phyloP scores from a whole-genome alignment of 2,329 filamentous ascomycete genomes.

The Diplodia seriata region DNA sequence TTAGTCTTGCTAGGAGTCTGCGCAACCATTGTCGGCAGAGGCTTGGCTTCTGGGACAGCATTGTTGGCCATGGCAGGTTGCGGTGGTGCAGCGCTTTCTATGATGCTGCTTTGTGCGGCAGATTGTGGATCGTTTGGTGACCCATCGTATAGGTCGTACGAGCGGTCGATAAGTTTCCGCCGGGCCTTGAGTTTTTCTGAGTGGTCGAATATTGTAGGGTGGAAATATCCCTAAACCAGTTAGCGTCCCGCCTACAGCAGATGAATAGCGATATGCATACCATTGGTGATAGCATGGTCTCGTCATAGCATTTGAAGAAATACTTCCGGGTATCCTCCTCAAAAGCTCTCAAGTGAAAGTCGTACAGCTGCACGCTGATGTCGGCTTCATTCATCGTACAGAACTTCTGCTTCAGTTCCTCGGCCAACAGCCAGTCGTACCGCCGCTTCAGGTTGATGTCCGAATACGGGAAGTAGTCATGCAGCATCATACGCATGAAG shows the following conservation, averaged over 20 bases:
- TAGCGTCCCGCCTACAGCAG: neutral
- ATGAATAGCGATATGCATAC: constrained; percentile 42
- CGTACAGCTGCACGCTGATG: constrained; percentile 84
- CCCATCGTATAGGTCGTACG: constrained; percentile 91
- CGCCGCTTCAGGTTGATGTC: constrained; percentile 90
- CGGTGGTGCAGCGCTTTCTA: constrained; percentile 54
- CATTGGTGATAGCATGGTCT: constrained; percentile 92
- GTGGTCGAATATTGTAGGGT: constrained; percentile 86
- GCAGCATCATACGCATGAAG: constrained; percentile 97
- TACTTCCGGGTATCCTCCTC: constrained; percentile 92
- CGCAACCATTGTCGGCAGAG: constrained; percentile 59
- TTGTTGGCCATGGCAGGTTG: neutral
- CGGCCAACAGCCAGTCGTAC: constrained; percentile 91
- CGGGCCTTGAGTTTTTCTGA: constrained; percentile 78
- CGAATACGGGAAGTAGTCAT: constrained; percentile 92
- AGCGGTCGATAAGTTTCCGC: constrained; percentile 81
- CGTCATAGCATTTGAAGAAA: constrained; percentile 95
- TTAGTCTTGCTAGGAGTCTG: constrained; percentile 62
- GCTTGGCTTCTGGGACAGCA: constrained; percentile 35
- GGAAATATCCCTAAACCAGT: constrained; percentile 73
- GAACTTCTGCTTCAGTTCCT: constrained; percentile 92
- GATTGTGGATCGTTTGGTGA: constrained; percentile 91
- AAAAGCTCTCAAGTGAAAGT: constrained; percentile 88
- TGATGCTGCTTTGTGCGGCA: constrained; percentile 75
- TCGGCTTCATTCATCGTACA: constrained; percentile 91